A percentile compares a stretch with the other conserved stretches of the same genome.
These are phyloP conservation scores for Aspergillus clavatus DNA, from an alignment of 2,329 filamentous ascomycete genomes.

Conservation along the genomic window DNA sequence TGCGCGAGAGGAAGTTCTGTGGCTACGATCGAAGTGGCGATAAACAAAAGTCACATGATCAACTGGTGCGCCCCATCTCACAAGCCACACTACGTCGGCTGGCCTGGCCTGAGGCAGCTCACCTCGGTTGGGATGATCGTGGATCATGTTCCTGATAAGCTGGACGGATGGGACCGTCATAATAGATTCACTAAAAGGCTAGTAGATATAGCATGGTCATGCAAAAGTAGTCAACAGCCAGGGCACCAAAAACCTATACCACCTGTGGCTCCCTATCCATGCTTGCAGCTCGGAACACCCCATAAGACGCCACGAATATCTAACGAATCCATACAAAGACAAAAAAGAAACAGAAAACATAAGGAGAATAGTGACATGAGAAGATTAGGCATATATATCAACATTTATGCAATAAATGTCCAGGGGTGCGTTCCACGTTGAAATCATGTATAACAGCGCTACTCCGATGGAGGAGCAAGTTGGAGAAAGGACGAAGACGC, in stretches of 20 bases:
- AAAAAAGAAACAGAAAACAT: slow-evolving; percentile 6
- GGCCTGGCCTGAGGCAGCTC: too few species aligned
- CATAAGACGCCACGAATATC: slow-evolving; percentile 22
- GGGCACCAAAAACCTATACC: slow-evolving; percentile 13
- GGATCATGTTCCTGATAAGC: too few species aligned
- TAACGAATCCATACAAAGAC: slow-evolving; percentile 8
- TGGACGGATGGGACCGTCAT: too few species aligned
- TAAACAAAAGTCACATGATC: not conserved
- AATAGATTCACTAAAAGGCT: not conserved
- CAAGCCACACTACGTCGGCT: too few species aligned
- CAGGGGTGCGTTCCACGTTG: slow-evolving; percentile 14
- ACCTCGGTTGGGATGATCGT: too few species aligned
- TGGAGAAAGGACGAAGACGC: slow-evolving; percentile 28
- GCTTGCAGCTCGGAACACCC: slow-evolving; percentile 21
- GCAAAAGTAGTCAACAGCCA: slow-evolving; percentile 11
- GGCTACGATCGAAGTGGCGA: not conserved
- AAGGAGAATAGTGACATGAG: slow-evolving; percentile 4
- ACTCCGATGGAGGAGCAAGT: slow-evolving; percentile 15
- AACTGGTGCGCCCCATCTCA: too few species aligned
- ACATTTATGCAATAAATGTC: slow-evolving; percentile 5
- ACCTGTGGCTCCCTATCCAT: slow-evolving; percentile 26
- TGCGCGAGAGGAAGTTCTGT: not conserved
- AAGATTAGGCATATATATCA: not conserved
- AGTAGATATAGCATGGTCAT: slow-evolving; percentile 1
- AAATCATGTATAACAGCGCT: not conserved